Evolutionary conservation across 1,284 basidiomycete genomes (phyloP).

Genomic region (Pisolithus thermaeus): DNA sequence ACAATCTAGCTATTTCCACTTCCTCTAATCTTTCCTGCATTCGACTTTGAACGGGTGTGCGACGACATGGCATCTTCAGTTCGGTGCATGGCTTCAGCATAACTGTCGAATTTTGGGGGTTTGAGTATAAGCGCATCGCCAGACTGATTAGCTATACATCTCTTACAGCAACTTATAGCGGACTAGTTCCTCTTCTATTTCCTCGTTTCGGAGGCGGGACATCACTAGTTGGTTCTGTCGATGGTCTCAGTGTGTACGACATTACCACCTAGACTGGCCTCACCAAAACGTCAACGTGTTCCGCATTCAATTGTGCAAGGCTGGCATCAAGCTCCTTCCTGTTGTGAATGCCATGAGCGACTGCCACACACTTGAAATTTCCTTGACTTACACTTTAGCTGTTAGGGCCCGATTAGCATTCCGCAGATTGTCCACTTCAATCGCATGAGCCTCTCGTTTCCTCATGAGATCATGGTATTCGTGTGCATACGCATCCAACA

Average conservation of each 20-base stretch:
- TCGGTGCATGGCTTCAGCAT: constrained; percentile 84
- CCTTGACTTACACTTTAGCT: constrained; percentile 64
- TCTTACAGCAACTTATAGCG: constrained; percentile 85
- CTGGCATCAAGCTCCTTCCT: constrained; percentile 77
- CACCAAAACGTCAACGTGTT: constrained; percentile 74
- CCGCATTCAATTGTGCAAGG: constrained; percentile 72
- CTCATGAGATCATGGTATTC: constrained; percentile 77
- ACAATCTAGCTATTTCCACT: constrained; percentile 20
- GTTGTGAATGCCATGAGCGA: constrained; percentile 2
- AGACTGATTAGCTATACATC: background rate
- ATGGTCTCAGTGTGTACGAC: background rate
- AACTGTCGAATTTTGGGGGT: constrained; percentile 39
- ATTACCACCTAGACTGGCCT: constrained; percentile 19
- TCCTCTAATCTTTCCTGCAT: constrained; percentile 29
- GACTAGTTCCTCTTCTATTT: constrained; percentile 86
- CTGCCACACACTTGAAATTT: background rate
- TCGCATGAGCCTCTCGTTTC: constrained; percentile 70
- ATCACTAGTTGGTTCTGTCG: constrained; percentile 83
- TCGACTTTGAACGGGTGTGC: constrained; percentile 52
- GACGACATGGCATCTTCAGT: constrained; percentile 75
- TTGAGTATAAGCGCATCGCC: background rate
- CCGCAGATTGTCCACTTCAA: constrained; percentile 76
- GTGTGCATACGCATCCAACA: constrained; percentile 82
- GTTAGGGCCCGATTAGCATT: constrained; percentile 74
- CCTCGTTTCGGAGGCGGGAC: constrained; percentile 80